phyloP scores from a whole-genome alignment of 2,329 filamentous ascomycete genomes.

The Colletotrichum gloeosporioides region DNA sequence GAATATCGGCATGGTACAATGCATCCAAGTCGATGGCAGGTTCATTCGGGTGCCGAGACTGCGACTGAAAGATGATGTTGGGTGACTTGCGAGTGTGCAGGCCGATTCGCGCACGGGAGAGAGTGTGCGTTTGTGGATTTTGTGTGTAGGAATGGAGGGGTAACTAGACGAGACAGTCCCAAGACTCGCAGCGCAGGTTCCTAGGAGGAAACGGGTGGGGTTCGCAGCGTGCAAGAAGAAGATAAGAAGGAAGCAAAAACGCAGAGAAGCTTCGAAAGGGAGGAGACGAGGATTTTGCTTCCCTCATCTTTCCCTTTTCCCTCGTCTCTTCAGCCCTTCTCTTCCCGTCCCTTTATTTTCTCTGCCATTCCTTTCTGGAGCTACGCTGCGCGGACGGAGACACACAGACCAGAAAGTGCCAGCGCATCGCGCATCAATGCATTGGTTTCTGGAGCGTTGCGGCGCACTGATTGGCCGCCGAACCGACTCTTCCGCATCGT shows the following conservation, averaged over 20 bases:
- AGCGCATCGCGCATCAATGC: constrained; percentile 27
- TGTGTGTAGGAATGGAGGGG: background rate
- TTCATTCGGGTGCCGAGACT: background rate
- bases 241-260: background rate
- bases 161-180: background rate
- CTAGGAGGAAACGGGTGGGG: background rate
- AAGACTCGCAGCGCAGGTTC: background rate
- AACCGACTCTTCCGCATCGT: constrained; percentile 13
- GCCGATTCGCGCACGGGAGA: background rate
- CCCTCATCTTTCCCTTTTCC: background rate
- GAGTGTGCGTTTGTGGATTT: background rate
- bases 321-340: background rate
- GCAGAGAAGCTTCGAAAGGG: background rate
- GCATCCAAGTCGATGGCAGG: background rate
- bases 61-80: no score
- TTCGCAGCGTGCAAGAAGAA: background rate
- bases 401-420: constrained; percentile 37
- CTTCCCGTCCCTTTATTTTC: background rate
- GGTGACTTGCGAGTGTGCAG: background rate
- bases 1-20: background rate
- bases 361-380: constrained; percentile 16
- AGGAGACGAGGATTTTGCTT: background rate
- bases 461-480: constrained; percentile 10
- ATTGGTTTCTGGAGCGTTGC: background rate
- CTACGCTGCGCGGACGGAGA: constrained; percentile 30